Evolutionary conservation across 2,329 filamentous ascomycete genomes (phyloP).

Genomic region (Epicoccum sorghinum): DNA sequence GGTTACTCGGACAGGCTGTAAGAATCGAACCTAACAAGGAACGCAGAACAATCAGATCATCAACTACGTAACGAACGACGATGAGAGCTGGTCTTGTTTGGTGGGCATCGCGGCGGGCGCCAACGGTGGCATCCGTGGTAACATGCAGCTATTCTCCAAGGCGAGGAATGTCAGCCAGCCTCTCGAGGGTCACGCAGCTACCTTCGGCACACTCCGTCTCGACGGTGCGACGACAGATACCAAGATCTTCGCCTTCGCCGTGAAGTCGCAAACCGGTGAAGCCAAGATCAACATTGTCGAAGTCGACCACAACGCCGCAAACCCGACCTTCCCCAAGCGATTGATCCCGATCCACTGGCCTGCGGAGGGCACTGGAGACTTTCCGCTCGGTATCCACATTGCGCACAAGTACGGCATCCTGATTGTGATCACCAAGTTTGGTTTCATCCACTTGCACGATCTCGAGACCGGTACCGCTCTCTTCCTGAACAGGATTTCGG

Average conservation of each 20-base stretch:
- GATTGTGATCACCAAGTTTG: conserved; percentile 97
- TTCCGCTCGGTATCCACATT: conserved; percentile 96
- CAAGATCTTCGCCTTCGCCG: conserved; percentile 95
- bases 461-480: conserved; percentile 94
- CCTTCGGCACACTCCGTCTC: conserved; percentile 86
- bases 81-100: conserved; percentile 98
- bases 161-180: conserved; percentile 96
- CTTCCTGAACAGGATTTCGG: conserved; percentile 99
- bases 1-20: conserved; percentile 37
- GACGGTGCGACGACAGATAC: conserved; percentile 90
- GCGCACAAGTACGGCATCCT: conserved; percentile 96
- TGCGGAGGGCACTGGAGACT: conserved; percentile 92
- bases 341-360: conserved; percentile 98
- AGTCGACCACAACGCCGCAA: conserved; percentile 89
- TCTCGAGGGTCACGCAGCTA: conserved; percentile 95
- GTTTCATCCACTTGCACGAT: conserved; percentile 98
- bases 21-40: conserved; percentile 10
- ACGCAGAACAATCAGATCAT: conserved; percentile 93
- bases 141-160: conserved; percentile 96
- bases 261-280: conserved; percentile 78
- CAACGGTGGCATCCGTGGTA: conserved; percentile 89
- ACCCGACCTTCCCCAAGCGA: conserved; percentile 92
- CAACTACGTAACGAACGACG: conserved; percentile 95
- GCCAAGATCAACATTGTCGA: conserved; percentile 98
- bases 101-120: conserved; percentile 95